Evolutionary conservation across 2,329 filamentous ascomycete genomes (phyloP), one percentile per base, ranked within the genome.

Genomic region (Colletotrichum tropicale): DNA sequence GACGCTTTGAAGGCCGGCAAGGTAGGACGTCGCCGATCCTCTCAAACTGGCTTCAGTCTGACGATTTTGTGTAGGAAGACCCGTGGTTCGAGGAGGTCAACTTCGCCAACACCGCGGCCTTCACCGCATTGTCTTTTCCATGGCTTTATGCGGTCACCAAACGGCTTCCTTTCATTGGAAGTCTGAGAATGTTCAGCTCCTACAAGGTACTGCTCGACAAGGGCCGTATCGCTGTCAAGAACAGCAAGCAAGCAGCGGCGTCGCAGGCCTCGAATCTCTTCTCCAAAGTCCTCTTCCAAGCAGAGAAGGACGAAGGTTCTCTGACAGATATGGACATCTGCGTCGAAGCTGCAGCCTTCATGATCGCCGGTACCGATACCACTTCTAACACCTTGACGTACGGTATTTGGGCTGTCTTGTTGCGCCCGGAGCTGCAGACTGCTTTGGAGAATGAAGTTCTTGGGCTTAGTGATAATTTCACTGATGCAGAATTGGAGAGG

Each of bases 281-380:
- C 61, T 24, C 38, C 5, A 71, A 71, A 7, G 32, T 71, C n/a
- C 30, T 66, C 15, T 21, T n/a, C 16, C 43, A 64, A 9, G 61
- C 32, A 26, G 52, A 71, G 28, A 66, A 66, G 38, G 21, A 52
- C 38, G 64, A 66, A 8, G 26, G 38, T 10, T 34, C 38, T 7
- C 34, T 69, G 2, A 69, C 66, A 26, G 30, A 60, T 18, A 24
- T 77, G 2, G 86, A 89, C 26, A 82, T 88, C 4, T 71, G 78
- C 6, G 77, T 79, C n/a, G 85, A 88, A 61, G 87, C 88, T 0
- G 81, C 82, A 18, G 79, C 77, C 0, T 89, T 87, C 77, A 90
- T 91, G 67, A 74, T 88, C 9, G 89, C 88, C 2, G 89, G 89
- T 5, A 88, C 84, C 60, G 89, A 90, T 74, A 91, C 89, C 0